Evolutionary conservation across 1,284 basidiomycete genomes (phyloP).

Genomic region (Ceratobasidium sp.): DNA sequence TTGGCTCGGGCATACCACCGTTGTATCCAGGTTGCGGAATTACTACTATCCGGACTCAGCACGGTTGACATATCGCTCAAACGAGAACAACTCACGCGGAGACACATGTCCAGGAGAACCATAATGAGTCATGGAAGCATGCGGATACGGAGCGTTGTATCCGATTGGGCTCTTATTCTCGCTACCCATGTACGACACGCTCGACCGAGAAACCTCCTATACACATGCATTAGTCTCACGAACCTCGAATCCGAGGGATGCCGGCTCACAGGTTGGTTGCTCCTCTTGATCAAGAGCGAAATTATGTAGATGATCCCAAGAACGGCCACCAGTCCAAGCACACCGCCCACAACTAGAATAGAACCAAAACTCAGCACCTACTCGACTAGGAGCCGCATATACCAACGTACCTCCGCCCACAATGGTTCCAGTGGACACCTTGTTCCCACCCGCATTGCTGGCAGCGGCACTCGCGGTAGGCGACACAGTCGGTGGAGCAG

Average conservation of each 20-base stretch:
- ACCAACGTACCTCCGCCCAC: constrained; percentile 28
- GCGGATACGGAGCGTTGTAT: constrained; percentile 24
- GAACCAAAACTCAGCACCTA: background rate
- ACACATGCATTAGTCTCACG: background rate
- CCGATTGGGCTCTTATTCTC: constrained; percentile 3
- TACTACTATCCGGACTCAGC: background rate
- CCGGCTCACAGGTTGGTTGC: background rate
- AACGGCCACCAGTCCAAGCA: constrained; percentile 17
- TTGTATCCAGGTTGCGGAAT: background rate
- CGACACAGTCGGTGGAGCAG: background rate
- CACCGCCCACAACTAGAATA: constrained; percentile 20
- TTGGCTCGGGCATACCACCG: background rate
- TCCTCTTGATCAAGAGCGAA: constrained; percentile 4
- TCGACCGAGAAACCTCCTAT: constrained; percentile 21
- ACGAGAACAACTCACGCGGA: constrained; percentile 24
- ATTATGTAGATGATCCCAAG: background rate
- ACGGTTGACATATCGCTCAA: too few species aligned
- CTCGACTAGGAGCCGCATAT: background rate
- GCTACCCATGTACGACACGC: constrained; percentile 19
- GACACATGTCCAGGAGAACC: constrained; percentile 17
- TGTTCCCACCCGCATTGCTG: background rate
- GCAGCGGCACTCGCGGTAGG: background rate
- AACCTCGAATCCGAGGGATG: background rate
- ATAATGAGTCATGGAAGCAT: background rate
- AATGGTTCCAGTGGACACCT: background rate